These are phyloP conservation scores for Xylaria intraflava DNA, from an alignment of 495 filamentous ascomycete genomes.

Conservation along the genomic window DNA sequence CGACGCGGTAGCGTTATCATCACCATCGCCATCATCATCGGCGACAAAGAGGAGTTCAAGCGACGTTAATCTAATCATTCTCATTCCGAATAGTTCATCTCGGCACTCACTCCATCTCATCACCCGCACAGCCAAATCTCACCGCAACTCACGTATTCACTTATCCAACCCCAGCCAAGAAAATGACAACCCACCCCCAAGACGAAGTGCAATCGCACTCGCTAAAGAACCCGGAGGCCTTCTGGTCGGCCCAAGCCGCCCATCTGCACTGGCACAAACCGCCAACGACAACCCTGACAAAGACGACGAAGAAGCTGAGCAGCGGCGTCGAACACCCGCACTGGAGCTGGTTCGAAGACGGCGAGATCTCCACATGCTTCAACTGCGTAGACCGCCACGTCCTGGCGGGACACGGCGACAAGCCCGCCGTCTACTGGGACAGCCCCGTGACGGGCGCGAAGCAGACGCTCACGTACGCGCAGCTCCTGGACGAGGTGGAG, in stretches of 20 bases:
- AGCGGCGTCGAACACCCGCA: slow-evolving; percentile 40
- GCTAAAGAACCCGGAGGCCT: slow-evolving; percentile 55
- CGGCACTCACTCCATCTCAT: neutral
- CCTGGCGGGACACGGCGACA: slow-evolving; percentile 60
- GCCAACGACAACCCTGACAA: slow-evolving; percentile 45
- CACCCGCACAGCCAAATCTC: neutral
- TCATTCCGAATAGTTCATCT: no score
- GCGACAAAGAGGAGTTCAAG: no score
- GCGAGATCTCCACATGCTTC: slow-evolving; percentile 82
- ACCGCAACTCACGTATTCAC: neutral
- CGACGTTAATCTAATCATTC: no score
- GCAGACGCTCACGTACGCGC: slow-evolving; percentile 61
- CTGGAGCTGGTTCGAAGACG: slow-evolving; percentile 87
- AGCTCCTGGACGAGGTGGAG: slow-evolving; percentile 78
- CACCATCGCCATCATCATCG: neutral
- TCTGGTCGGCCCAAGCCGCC: slow-evolving; percentile 71
- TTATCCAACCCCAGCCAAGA: no score
- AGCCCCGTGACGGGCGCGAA: slow-evolving; percentile 75
- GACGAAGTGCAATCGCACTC: slow-evolving; percentile 49
- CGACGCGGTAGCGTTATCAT: no score
- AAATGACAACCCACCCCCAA: slow-evolving; percentile 34
- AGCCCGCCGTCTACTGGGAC: slow-evolving; percentile 78
- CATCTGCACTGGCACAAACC: slow-evolving; percentile 74
- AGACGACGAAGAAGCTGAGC: slow-evolving; percentile 35
- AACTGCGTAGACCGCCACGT: slow-evolving; percentile 92